These are phyloP conservation scores for Serendipita sp. DNA, from an alignment of 768 basidiomycete genomes.

Conservation along the genomic window DNA sequence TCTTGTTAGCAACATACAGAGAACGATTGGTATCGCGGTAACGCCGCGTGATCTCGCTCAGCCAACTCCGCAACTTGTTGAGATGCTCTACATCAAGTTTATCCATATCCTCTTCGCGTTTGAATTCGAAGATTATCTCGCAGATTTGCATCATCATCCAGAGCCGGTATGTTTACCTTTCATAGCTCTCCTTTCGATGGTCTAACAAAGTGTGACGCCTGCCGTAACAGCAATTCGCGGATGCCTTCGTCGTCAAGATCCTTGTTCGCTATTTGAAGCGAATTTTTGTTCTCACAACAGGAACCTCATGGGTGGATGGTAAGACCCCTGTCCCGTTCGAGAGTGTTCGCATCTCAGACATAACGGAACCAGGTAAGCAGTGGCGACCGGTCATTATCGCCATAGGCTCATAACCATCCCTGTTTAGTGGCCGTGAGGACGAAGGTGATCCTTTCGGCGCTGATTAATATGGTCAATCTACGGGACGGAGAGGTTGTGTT, in stretches of 20 bases:
- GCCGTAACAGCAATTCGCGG: background rate
- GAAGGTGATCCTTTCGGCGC: background rate
- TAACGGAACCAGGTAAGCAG: background rate
- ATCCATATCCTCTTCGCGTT: background rate
- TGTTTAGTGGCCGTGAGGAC: background rate
- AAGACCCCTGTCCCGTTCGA: background rate
- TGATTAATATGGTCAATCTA: background rate
- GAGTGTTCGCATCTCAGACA: slow-evolving; percentile 3
- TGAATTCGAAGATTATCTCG: background rate
- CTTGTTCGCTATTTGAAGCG: background rate
- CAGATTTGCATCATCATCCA: background rate
- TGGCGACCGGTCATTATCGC: background rate
- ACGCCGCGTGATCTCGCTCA: slow-evolving; percentile 5
- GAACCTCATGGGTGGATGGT: background rate
- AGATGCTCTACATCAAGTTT: background rate
- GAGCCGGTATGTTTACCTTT: background rate
- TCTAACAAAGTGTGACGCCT: background rate
- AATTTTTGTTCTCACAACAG: background rate
- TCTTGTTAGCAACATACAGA: background rate
- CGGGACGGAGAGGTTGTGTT: background rate
- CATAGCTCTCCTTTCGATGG: background rate
- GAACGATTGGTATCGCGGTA: background rate
- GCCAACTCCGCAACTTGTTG: background rate
- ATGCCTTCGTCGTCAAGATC: background rate
- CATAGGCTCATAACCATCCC: background rate